phyloP scores from a whole-genome alignment of 257 asterid genomes.

The Echium plantagineum region DNA sequence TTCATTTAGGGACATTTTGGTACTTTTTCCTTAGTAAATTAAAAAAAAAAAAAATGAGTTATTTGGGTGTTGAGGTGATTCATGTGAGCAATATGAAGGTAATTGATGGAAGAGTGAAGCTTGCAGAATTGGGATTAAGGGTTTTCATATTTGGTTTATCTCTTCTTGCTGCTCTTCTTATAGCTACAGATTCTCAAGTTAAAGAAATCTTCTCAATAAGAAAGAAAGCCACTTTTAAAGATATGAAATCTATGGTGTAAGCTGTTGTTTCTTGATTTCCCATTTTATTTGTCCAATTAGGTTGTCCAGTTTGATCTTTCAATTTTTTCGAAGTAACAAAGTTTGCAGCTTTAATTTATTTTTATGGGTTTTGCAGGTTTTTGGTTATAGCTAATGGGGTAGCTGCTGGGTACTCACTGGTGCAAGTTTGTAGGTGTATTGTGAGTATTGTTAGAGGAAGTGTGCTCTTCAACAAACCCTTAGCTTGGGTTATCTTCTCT shows the following conservation, averaged over 20 bases:
- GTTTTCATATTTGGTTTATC: constrained; percentile 61
- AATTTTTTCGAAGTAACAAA: not conserved
- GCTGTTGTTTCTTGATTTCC: constrained; percentile 6
- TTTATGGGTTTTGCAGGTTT: constrained; percentile 41
- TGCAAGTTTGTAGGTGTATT: constrained; percentile 71
- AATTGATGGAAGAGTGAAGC: constrained; percentile 56
- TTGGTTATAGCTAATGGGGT: constrained; percentile 68
- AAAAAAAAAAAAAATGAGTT: constrained; percentile 35
- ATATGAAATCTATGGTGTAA: constrained; percentile 92
- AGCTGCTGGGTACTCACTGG: constrained; percentile 78
- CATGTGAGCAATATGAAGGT: constrained; percentile 71
- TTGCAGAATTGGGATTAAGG: constrained; percentile 57
- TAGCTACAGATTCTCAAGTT: constrained; percentile 72
- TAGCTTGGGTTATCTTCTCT: constrained; percentile 97
- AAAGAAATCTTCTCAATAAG: constrained; percentile 64
- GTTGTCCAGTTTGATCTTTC: not conserved
- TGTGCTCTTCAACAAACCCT: constrained; percentile 74
- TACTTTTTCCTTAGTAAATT: not conserved
- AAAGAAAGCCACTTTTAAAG: constrained; percentile 83
- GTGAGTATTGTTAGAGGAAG: constrained; percentile 66
- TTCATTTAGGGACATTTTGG: not conserved
- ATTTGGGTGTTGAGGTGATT: constrained; percentile 71
- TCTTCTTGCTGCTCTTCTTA: constrained; percentile 55
- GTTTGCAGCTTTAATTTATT: not conserved
- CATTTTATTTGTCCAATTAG: not conserved